Conservation (phyloP, 2,329 filamentous ascomycete genomes). For the Malbranchea cinnamomea region DNA sequence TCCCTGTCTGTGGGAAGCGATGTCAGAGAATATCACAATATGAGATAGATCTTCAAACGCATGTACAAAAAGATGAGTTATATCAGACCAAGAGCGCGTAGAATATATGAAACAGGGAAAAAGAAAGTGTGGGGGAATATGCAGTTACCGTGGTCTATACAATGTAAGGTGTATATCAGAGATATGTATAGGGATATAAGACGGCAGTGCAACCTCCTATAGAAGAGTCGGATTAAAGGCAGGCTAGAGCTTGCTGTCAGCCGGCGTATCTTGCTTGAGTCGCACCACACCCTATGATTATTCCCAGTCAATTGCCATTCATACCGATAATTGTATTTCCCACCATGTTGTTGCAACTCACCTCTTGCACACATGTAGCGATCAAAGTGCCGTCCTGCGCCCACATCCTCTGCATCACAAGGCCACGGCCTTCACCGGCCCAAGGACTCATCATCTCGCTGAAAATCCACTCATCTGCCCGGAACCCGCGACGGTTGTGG, state of each 20-base stretch:
- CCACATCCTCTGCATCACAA: constrained; percentile 36
- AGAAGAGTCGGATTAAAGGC: too few species aligned
- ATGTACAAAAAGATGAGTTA: too few species aligned
- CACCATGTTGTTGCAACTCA: constrained; percentile 14
- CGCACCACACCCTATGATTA: constrained; percentile 28
- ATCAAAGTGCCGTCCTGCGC: constrained; percentile 32
- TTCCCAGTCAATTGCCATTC: constrained; percentile 11
- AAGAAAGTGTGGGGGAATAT: too few species aligned
- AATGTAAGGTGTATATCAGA: too few species aligned
- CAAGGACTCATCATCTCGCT: constrained; percentile 36
- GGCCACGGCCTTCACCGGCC: constrained; percentile 35
- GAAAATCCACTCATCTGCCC: constrained; percentile 37
- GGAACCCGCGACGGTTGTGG: constrained; percentile 33
- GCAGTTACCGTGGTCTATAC: too few species aligned
- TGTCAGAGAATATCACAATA: too few species aligned
- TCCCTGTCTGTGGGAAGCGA: too few species aligned
- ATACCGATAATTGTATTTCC: not conserved
- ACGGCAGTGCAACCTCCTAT: too few species aligned
- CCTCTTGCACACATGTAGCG: constrained; percentile 37
- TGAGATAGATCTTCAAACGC: too few species aligned
- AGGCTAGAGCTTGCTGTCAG: constrained; percentile 10
- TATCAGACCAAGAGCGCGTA: too few species aligned
- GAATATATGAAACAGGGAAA: too few species aligned
- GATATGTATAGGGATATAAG: too few species aligned
- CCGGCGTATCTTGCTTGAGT: constrained; percentile 27